These are phyloP conservation scores for Lasiodiplodia hormozganensis DNA, from an alignment of 2,329 filamentous ascomycete species.

Conservation along the genomic window DNA sequence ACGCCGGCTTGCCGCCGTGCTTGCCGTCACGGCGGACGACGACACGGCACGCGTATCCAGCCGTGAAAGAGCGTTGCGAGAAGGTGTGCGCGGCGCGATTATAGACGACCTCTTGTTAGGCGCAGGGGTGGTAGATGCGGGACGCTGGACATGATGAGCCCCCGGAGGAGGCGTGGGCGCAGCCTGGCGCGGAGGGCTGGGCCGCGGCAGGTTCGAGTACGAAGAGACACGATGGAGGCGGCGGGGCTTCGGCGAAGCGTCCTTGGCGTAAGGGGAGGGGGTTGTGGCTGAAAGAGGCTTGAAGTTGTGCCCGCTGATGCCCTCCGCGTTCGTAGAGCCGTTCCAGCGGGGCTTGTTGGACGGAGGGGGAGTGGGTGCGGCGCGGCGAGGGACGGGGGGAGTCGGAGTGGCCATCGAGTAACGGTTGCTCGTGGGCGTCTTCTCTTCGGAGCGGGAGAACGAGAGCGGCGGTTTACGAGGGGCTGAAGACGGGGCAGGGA, in stretches of 20 bases:
- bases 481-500: constrained; percentile 47
- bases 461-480: constrained; percentile 33
- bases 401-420: constrained; percentile 26
- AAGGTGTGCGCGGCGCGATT: constrained; percentile 21
- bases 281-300: constrained; percentile 45
- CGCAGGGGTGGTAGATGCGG: constrained; percentile 42
- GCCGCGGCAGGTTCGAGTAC: constrained; percentile 35
- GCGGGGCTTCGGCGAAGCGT: constrained; percentile 32
- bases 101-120: constrained; percentile 20
- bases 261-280: constrained; percentile 43
- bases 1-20: not conserved
- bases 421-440: constrained; percentile 32
- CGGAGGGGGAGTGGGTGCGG: constrained; percentile 10
- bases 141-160: constrained; percentile 31
- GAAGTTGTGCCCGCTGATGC: constrained; percentile 47
- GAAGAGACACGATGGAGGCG: constrained; percentile 40
- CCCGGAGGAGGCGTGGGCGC: constrained; percentile 37
- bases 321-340: constrained; percentile 45
- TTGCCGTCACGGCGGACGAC: constrained; percentile 4
- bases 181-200: constrained; percentile 42
- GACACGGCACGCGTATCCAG: constrained; percentile 22
- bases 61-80: constrained; percentile 22
- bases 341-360: constrained; percentile 49
- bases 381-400: constrained; percentile 7
- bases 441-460: constrained; percentile 35